Conservation (phyloP, 345 rosid genomes). For the Eucalyptus caleyi region DNA sequence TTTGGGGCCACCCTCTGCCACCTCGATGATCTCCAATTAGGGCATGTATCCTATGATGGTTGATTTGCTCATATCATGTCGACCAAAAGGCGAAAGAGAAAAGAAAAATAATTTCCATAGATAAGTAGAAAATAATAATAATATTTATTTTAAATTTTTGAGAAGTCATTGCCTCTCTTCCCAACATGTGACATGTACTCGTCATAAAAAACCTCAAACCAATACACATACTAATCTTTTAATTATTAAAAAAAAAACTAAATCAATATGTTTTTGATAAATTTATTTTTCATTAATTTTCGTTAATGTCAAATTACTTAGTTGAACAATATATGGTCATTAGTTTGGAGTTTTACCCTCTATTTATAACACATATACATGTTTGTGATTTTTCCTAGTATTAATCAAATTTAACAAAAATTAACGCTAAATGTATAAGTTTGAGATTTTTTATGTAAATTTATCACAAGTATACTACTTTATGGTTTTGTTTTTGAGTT, state of each 20-base stretch:
- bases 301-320: rapidly evolving
- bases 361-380: too few relatives aligned
- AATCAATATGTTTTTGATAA: rapidly evolving
- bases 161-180: neutral
- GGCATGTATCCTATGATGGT: too few relatives aligned
- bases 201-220: too few relatives aligned
- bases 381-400: rapidly evolving
- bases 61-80: rapidly evolving
- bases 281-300: too few relatives aligned
- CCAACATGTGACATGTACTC: neutral
- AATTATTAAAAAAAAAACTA: too few relatives aligned
- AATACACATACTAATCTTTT: too few relatives aligned
- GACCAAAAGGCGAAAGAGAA: neutral
- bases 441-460: too few relatives aligned
- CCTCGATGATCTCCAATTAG: too few relatives aligned
- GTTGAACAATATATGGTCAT: rapidly evolving
- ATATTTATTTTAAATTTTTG: too few relatives aligned
- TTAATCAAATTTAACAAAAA: rapidly evolving
- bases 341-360: too few relatives aligned
- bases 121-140: too few relatives aligned
- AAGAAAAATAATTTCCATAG: neutral
- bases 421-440: rapidly evolving
- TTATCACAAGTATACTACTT: rapidly evolving
- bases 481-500: too few relatives aligned
- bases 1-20: neutral